These are phyloP conservation scores for Colletotrichum somersetense DNA, from an alignment of 2,329 filamentous ascomycete genomes.

Conservation along the genomic window DNA sequence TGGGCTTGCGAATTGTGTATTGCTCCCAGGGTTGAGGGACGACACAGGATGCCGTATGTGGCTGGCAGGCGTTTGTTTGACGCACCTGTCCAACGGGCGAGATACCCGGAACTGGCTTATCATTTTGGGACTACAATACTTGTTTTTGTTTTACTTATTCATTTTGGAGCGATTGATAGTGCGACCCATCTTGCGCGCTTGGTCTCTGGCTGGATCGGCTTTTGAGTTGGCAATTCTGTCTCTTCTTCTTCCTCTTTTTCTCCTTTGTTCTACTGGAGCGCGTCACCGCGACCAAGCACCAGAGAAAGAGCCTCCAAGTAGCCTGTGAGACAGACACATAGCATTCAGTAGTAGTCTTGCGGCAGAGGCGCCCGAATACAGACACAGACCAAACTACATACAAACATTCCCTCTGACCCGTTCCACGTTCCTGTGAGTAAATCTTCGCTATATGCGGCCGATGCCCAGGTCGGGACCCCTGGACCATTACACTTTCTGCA, in stretches of 20 bases:
- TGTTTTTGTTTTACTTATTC: not conserved
- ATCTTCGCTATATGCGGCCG: not conserved
- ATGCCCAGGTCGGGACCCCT: not conserved
- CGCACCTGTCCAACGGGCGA: not conserved
- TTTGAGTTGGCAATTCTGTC: not conserved
- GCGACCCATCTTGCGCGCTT: not conserved
- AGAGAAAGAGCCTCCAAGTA: not conserved
- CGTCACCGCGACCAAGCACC: not conserved
- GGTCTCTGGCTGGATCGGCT: not conserved
- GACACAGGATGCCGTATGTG: not conserved
- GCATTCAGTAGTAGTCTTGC: not conserved
- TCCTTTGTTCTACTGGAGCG: not conserved
- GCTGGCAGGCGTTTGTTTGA: not conserved
- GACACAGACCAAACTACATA: not conserved
- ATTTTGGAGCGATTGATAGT: not conserved
- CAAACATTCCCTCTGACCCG: not conserved
- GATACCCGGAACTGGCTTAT: not conserved
- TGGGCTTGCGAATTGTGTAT: not conserved
- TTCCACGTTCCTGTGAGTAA: not conserved
- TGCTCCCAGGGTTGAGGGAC: not conserved
- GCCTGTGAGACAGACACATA: not conserved
- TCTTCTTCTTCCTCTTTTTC: not conserved
- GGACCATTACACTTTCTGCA: not conserved
- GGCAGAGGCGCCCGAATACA: not conserved
- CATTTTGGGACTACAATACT: not conserved